phyloP scores from a whole-genome alignment of 495 filamentous ascomycete species.

The Aspergillus homomorphus region DNA sequence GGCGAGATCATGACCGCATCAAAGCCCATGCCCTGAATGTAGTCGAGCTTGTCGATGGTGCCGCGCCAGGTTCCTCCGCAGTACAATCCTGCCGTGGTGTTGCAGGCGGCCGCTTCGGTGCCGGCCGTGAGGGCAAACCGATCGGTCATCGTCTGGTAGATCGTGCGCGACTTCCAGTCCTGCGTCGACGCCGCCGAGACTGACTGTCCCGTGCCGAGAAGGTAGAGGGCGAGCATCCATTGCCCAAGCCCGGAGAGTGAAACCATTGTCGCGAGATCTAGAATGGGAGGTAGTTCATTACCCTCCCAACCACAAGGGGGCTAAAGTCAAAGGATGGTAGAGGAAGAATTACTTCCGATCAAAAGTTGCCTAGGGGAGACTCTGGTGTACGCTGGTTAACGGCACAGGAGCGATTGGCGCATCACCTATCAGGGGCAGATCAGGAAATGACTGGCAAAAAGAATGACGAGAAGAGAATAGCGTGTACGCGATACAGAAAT shows the following conservation, averaged over 20 bases:
- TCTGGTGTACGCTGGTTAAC: not conserved
- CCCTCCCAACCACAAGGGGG: not conserved
- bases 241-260: not conserved
- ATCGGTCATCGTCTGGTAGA: conserved; percentile 48
- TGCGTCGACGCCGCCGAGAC: conserved; percentile 6
- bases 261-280: conserved; percentile 7
- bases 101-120: conserved; percentile 45
- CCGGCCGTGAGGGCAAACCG: conserved; percentile 62
- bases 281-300: not conserved
- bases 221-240: not conserved
- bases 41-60: conserved; percentile 50
- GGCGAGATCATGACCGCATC: conserved; percentile 74
- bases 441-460: not conserved
- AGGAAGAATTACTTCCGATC: too few species aligned
- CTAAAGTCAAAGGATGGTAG: too few species aligned
- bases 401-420: not conserved
- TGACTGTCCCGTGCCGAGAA: not conserved
- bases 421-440: not conserved
- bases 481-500: not conserved
- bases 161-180: conserved; percentile 14
- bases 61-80: conserved; percentile 70
- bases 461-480: not conserved
- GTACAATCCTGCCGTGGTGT: conserved; percentile 46
- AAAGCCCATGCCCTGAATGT: conserved; percentile 66
- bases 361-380: not conserved